Base-by-base conservation (phyloP, 331 rosid species). In the Rosa hybrid region DNA sequence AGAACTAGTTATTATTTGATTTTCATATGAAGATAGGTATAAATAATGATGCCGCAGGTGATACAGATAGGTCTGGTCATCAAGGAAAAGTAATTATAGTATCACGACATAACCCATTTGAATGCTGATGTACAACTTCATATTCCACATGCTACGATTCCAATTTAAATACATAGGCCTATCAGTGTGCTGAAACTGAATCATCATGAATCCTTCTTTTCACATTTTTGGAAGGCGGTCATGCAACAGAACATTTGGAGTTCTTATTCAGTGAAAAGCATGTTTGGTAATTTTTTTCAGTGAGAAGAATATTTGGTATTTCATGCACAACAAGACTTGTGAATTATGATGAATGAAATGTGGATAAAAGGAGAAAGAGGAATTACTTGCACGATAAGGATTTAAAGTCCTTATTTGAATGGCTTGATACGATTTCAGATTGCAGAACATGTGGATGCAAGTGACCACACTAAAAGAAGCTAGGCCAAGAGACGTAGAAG, bases 351-450 rank as follows among this genome's bases (percentile, higher is more conserved):
- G 12, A 64, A 73, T 39, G 12, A 64, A 51, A 59, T 3, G 44
- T 17, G 50, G 71, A 60, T 18, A 20, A 38, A 63, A 38, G 80
- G 59, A 25, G 76, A 59, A 21, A 49, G 68, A 67, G 75, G 50
- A 85, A 45, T 83, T 94, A 94, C 98, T 95, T 84, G 98, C 96
- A 74, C 98, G 98, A 77, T 91, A 91, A 87, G 99, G 97, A 84
- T 95, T 95, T 85, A 95, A 76, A 42, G 96, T 95, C 91, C 99
- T 88, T 44, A 95, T 12, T 82, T 89, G 92, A 86, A 95, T 95
- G 81, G 97, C 92, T 75, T 91, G 95, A 86, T 95, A 95, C 6
- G 99, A 95, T 86, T 93, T 95, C 78, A 95, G 91, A 88, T 95
- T 95, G 91, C 94, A 90, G 90, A 90, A 91, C 99, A 95, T 93